Base-by-base conservation (phyloP, 2,329 filamentous ascomycete species). In the Boeremia lycopersici region DNA sequence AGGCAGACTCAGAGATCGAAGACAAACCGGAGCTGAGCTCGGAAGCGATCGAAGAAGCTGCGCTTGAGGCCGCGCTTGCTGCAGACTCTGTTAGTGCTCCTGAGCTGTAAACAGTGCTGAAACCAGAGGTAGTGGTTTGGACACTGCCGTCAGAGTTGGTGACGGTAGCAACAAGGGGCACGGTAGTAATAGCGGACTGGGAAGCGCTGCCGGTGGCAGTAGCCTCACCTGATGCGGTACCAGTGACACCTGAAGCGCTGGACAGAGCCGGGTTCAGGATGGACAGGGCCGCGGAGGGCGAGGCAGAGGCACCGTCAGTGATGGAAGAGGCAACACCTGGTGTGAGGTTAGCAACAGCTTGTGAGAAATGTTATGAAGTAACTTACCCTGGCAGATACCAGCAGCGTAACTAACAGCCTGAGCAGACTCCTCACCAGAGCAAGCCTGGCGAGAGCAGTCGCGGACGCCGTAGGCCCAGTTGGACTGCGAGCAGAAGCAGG, bases 401-500 rank as follows among this genome's bases (percentile, higher is more conserved):
- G 61, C 61, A 31, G 75, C 75, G 57, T 64, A 77, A 38, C 64
- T 30, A 44, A 76, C 67, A 53, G 74, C 73, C 11, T 55, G 42
- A 46, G 51, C 59, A 40, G 72, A 68, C 31, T 71, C 61, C 1
- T 53, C 56, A 7, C 51, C 46, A 43, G 54, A 43, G 60, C 79
- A 81, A 30, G 76, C 75, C 61, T 76, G 69, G 51, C 66, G 74
- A 52, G 77, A 71, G 70, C 79, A 82, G 64, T 82, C 79, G 54
- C 78, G 77, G 44, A 82, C 68, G 56, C 79, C 79, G 52, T 76
- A 79, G 53, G 70, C 72, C 59, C 79, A 82, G 72, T 79, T 67
- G 31, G 54, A 56, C 50, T 78, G 72, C n/a, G 56, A 61, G 74
- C 79, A 82, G 55, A 79, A 75, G 73, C 79, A 82, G 47, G 54